Evolutionary conservation across 2,329 filamentous ascomycete genomes (phyloP).

Genomic region (Microsporum audouinii): DNA sequence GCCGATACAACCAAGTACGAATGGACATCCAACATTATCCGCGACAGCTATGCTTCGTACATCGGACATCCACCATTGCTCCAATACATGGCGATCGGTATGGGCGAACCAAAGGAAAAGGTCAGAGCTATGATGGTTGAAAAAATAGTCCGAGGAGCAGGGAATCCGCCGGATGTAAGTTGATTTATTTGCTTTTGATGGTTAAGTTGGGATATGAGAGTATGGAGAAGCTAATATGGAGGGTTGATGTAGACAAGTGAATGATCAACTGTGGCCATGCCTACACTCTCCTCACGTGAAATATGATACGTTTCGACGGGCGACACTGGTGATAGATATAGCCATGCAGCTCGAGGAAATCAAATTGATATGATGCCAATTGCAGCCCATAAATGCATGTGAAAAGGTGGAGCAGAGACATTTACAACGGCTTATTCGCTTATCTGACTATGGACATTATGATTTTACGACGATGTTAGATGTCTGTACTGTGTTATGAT

Average conservation of each 20-base stretch:
- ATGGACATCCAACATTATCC: constrained; percentile 90
- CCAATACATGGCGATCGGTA: constrained; percentile 77
- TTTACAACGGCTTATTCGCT: neutral
- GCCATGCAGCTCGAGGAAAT: neutral
- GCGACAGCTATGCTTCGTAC: constrained; percentile 82
- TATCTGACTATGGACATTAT: neutral
- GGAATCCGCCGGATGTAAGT: constrained; percentile 51
- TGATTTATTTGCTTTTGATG: neutral
- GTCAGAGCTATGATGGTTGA: constrained; percentile 71
- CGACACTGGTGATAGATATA: neutral
- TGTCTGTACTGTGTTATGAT: neutral
- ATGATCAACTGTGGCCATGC: neutral
- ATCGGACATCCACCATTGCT: constrained; percentile 81
- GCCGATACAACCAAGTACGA: constrained; percentile 96
- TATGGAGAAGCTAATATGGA: neutral
- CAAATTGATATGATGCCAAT: neutral
- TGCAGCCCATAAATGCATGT: neutral
- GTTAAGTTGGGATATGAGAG: neutral
- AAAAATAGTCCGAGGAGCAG: constrained; percentile 55
- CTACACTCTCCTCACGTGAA: neutral
- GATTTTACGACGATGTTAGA: neutral
- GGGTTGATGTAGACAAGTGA: neutral
- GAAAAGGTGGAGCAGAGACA: neutral
- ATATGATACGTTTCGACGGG: neutral
- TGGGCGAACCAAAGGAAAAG: constrained; percentile 74